These are phyloP conservation scores for Clonostachys byssicola DNA, from an alignment of 2,329 filamentous ascomycete genomes.

Conservation along the genomic window DNA sequence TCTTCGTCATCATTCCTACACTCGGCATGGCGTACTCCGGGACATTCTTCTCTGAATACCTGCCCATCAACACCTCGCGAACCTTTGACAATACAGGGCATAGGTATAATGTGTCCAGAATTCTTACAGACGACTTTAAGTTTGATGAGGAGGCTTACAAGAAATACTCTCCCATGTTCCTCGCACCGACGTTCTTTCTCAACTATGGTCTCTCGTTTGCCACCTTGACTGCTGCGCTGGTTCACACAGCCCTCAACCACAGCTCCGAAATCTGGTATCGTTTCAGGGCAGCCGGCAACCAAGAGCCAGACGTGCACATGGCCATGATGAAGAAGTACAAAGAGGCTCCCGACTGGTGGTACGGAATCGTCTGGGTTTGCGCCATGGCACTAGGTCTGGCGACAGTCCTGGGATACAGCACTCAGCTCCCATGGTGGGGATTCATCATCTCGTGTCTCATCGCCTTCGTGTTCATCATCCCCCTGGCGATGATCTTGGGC, in stretches of 20 bases:
- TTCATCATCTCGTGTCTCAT: constrained; percentile 33
- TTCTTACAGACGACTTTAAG: constrained; percentile 45
- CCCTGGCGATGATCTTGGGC: constrained; percentile 38
- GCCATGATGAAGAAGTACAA: constrained; percentile 54
- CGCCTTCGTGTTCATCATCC: constrained; percentile 32
- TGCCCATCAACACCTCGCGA: constrained; percentile 48
- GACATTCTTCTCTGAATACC: constrained; percentile 46
- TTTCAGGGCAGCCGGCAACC: constrained; percentile 19
- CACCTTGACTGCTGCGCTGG: constrained; percentile 44
- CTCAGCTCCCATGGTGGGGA: constrained; percentile 38
- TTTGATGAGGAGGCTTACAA: constrained; percentile 53
- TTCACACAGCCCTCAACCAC: constrained; percentile 48
- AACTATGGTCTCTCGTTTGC: constrained; percentile 56
- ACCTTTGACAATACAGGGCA: constrained; percentile 57
- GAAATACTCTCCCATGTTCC: constrained; percentile 49
- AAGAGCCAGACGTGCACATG: constrained; percentile 46
- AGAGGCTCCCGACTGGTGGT: constrained; percentile 55
- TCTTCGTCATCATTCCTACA: constrained; percentile 48
- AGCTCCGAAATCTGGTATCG: constrained; percentile 38
- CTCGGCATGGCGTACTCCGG: constrained; percentile 47
- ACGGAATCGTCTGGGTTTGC: constrained; percentile 32
- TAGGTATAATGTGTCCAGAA: constrained; percentile 49
- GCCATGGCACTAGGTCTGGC: constrained; percentile 42
- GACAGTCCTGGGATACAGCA: constrained; percentile 30
- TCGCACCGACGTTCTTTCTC: constrained; percentile 51